Base-by-base conservation (phyloP, 73 alveolate genomes). In the Paraurostyla sp. region DNA sequence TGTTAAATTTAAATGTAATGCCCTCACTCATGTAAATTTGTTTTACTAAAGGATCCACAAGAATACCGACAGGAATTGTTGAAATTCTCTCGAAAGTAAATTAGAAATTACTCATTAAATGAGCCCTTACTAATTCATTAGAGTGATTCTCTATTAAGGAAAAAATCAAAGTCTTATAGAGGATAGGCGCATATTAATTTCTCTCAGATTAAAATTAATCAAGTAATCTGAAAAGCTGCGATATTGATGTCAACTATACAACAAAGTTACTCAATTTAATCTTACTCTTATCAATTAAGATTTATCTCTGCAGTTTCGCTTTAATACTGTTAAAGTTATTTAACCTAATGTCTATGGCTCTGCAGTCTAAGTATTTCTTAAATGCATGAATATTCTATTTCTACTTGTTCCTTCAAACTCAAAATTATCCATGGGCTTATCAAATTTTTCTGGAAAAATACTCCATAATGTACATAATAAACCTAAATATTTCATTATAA, bases 41-140 rank as follows among this genome's bases (percentile, higher is more conserved):
- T 33, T 85, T 89, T 9, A 84, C 92, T 25, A 87, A 43, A 6
- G 97, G 97, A 60, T 93, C 97, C 6, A 93, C 76, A 11, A 93
- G 68, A 38, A 89, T 69, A 7, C 94, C 93, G 33, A 93, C 94
- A 20, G 97, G 97, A n/a, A 93, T 75, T 0, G 90, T 71, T 18
- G 65, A 80, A 45, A 78, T 60, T 40, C 84, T 80, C 50, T 93
- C 95, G 42, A 93, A 89, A n/a, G 87, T 63, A 20, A 35, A 65
- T 22, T 63, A 46, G 41, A 90, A 83, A 50, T 83, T 90, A 16
- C 63, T 60, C 95, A 90, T 90, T 11, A 90, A 40, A 62, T 56
- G 88, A 38, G 85, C 85, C 42, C 95, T 81, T 0, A 89, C 54
- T 0, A 84, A 56, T 23, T 83, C 68, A 65, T 83, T 89, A 11